Conservation (phyloP, 2,329 filamentous ascomycete species). For the Cladosporium velox region DNA sequence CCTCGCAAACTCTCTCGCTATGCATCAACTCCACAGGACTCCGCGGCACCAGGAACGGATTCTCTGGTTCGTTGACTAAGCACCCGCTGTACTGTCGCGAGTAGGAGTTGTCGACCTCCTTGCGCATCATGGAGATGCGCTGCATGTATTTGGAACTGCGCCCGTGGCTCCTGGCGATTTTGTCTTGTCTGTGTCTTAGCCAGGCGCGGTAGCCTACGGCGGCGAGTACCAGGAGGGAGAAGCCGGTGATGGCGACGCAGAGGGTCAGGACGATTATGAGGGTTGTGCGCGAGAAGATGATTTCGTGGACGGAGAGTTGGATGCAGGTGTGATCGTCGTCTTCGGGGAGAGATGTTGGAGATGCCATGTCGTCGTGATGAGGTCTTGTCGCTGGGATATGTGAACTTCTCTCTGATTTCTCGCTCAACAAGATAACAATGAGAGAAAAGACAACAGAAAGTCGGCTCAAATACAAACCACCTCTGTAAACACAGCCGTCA, state of each 20-base stretch:
- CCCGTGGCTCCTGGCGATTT: conserved; percentile 29
- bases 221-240: conserved; percentile 27
- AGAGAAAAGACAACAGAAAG: background rate
- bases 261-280: conserved; percentile 30
- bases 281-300: conserved; percentile 31
- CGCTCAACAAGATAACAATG: background rate
- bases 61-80: conserved; percentile 30
- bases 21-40: conserved; percentile 31
- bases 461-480: background rate
- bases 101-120: conserved; percentile 32
- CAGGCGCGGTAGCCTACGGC: conserved; percentile 28
- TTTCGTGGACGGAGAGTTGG: conserved; percentile 22
- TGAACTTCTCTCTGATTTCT: background rate
- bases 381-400: background rate
- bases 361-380: background rate
- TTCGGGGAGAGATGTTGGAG: background rate
- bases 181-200: conserved; percentile 22
- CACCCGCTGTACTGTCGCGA: conserved; percentile 29
- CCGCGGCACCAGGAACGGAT: conserved; percentile 32
- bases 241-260: conserved; percentile 27
- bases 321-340: conserved; percentile 17
- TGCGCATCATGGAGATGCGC: conserved; percentile 31
- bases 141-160: conserved; percentile 27
- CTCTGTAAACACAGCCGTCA: background rate
- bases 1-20: conserved; percentile 29